A percentile compares a stretch with the other conserved stretches of the same genome.
Conservation (phyloP, 1,284 basidiomycete species). For the Ceratobasidium sp. region DNA sequence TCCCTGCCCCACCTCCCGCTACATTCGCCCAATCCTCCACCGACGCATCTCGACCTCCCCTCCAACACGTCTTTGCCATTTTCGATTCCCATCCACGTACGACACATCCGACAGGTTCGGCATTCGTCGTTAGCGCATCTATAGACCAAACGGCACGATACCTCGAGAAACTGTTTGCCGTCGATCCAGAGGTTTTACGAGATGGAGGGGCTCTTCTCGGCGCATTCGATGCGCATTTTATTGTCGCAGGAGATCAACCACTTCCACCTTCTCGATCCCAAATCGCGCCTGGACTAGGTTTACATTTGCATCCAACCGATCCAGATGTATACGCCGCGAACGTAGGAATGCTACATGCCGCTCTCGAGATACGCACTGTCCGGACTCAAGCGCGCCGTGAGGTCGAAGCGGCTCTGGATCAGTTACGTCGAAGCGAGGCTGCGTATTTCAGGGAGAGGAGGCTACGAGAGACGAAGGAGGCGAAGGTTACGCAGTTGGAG, state of each 20-base stretch:
- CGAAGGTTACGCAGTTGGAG: slow-evolving; percentile 23
- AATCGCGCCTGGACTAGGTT: too few relatives aligned
- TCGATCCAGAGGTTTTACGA: too few relatives aligned
- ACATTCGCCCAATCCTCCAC: too few relatives aligned
- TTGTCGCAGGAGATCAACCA: too few relatives aligned
- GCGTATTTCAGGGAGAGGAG: slow-evolving; percentile 38
- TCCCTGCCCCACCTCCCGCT: too few relatives aligned
- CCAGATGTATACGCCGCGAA: slow-evolving; percentile 41
- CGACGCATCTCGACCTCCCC: neutral
- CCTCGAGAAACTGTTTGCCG: slow-evolving; percentile 66
- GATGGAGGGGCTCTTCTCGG: too few relatives aligned
- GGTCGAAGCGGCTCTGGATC: slow-evolving; percentile 22
- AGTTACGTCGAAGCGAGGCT: slow-evolving; percentile 25
- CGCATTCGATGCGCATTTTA: too few relatives aligned
- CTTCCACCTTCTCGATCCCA: too few relatives aligned
- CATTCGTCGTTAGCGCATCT: slow-evolving; percentile 65
- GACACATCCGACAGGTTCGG: slow-evolving; percentile 69
- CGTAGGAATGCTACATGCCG: slow-evolving; percentile 27
- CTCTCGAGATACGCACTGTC: slow-evolving; percentile 13
- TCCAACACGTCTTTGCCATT: slow-evolving; percentile 62
- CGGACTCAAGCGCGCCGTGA: neutral
- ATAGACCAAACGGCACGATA: slow-evolving; percentile 61
- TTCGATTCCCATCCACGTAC: slow-evolving; percentile 76
- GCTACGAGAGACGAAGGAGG: slow-evolving; percentile 24
- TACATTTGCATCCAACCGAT: too few relatives aligned